Conservation (phyloP, 1,284 basidiomycete species). For the Gastroboletus turbinatus region DNA sequence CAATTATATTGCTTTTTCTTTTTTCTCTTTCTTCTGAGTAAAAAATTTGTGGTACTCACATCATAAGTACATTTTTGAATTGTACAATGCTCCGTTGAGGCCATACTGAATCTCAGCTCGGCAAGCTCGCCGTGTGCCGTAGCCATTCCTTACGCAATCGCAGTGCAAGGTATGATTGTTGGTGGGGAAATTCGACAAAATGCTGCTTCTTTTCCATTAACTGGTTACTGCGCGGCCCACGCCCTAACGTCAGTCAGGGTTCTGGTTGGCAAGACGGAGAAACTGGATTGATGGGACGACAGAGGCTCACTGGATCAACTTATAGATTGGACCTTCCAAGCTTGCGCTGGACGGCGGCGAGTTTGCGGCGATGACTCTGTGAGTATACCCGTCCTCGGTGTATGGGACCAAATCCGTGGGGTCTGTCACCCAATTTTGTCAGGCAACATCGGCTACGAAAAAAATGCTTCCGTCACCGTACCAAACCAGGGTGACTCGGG, state of each 20-base stretch:
- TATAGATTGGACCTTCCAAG: not conserved
- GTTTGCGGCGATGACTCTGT: not conserved
- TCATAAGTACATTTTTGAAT: too few relatives aligned
- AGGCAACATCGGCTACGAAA: constrained; percentile 29
- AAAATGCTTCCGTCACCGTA: constrained; percentile 21
- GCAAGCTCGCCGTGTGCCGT: constrained; percentile 27
- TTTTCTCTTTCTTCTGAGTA: not conserved
- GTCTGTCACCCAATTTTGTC: constrained; percentile 18
- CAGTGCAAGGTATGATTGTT: not conserved
- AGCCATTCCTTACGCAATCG: constrained; percentile 13
- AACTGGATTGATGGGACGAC: not conserved
- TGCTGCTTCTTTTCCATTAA: constrained; percentile 18
- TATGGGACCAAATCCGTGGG: constrained; percentile 1
- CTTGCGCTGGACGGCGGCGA: not conserved
- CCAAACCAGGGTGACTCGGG: constrained; percentile 7
- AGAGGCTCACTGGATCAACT: not conserved
- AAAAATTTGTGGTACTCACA: too few relatives aligned
- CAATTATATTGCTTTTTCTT: not conserved
- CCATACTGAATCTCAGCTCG: not conserved
- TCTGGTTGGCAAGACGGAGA: not conserved
- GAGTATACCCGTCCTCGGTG: not conserved
- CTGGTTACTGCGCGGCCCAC: constrained; percentile 11
- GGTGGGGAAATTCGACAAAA: constrained; percentile 6
- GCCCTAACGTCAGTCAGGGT: constrained; percentile 22
- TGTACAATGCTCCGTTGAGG: too few relatives aligned